A percentile compares a stretch with the other conserved stretches of the same genome.
phyloP scores from a whole-genome alignment of 352 stramenopile species.

The Discostella stelligera region DNA sequence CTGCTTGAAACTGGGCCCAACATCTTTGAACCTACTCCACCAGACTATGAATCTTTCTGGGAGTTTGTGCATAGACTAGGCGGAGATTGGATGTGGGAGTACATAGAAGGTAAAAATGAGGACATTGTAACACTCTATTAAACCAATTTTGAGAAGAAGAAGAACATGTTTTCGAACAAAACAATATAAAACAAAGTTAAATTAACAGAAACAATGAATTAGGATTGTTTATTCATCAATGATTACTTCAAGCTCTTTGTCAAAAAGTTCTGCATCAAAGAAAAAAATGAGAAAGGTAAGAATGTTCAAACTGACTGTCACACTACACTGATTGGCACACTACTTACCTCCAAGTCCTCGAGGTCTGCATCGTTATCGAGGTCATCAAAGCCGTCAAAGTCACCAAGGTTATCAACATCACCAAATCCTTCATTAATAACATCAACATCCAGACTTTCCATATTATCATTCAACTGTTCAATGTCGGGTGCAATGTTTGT shows the following conservation, averaged over 20 bases:
- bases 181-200: too few species aligned
- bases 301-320: constrained; percentile 13
- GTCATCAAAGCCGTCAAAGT: constrained; percentile 56
- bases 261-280: constrained; percentile 13
- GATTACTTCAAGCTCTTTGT: constrained; percentile 4
- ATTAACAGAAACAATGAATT: background rate
- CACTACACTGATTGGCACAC: too few species aligned
- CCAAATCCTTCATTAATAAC: constrained; percentile 13
- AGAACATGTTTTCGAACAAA: too few species aligned
- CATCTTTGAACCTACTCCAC: too few species aligned
- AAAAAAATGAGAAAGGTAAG: background rate
- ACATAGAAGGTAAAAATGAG: too few species aligned
- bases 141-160: too few species aligned
- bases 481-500: constrained; percentile 29
- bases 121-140: too few species aligned
- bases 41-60: too few species aligned
- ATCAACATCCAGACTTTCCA: constrained; percentile 24
- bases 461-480: constrained; percentile 20
- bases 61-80: too few species aligned
- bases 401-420: constrained; percentile 34
- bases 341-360: constrained; percentile 67
- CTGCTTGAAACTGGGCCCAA: too few species aligned
- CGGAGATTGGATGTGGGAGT: too few species aligned
- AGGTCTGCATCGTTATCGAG: constrained; percentile 72
- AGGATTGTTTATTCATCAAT: background rate